A percentile compares a stretch with the other conserved stretches of the same genome.
These are phyloP conservation scores for Lentinula raphanica DNA, from an alignment of 768 basidiomycete species.

Conservation along the genomic window DNA sequence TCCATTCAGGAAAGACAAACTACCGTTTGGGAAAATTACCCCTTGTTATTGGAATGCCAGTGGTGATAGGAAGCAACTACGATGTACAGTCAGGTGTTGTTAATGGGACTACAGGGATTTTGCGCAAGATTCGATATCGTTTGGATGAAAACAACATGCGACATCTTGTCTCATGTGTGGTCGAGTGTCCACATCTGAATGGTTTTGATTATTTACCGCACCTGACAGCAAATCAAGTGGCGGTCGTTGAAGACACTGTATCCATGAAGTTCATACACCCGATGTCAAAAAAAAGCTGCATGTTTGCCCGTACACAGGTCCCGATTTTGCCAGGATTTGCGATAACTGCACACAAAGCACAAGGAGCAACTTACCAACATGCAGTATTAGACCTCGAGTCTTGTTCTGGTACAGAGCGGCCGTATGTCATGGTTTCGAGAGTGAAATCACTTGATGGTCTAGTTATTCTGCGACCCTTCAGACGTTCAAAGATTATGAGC, in stretches of 20 bases:
- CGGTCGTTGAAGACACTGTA: conserved; percentile 11
- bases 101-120: conserved; percentile 18
- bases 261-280: conserved; percentile 8
- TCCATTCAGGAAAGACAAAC: conserved; percentile 15
- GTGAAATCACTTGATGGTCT: neutral
- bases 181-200: conserved; percentile 1
- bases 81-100: conserved; percentile 21
- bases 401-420: neutral
- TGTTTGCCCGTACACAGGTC: neutral
- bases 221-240: conserved; percentile 7
- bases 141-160: conserved; percentile 10
- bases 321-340: neutral
- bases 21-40: conserved; percentile 17
- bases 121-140: conserved; percentile 13
- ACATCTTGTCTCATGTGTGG: conserved; percentile 17
- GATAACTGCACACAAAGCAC: neutral
- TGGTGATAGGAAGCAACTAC: conserved; percentile 23
- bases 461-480: neutral
- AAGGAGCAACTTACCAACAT: neutral
- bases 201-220: conserved; percentile 7
- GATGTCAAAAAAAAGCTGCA: neutral
- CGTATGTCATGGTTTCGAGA: neutral
- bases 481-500: neutral
- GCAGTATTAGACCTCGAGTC: neutral
- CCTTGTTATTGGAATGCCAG: conserved; percentile 26